These are phyloP conservation scores for Xerocomellus dryophilus DNA, from an alignment of 768 basidiomycete species.

Conservation along the genomic window DNA sequence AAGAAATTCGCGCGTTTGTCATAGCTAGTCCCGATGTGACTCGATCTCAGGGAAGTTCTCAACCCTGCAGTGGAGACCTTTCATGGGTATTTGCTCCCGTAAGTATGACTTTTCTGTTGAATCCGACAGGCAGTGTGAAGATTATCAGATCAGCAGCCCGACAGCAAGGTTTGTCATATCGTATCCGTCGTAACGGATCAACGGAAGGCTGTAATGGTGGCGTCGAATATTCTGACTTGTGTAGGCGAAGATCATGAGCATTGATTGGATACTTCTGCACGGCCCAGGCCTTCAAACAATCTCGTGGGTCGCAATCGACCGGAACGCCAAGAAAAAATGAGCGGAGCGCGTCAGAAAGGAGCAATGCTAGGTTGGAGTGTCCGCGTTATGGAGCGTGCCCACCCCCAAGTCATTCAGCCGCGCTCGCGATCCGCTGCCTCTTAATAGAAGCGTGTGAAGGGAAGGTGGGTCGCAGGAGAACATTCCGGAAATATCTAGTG, in stretches of 20 bases:
- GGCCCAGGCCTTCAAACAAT: background rate
- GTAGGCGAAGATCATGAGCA: slow-evolving; percentile 24
- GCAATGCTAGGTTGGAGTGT: background rate
- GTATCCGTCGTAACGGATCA: background rate
- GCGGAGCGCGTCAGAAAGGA: background rate
- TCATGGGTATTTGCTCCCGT: background rate
- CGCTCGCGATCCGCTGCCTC: slow-evolving; percentile 16
- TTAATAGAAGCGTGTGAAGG: background rate
- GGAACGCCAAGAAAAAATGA: slow-evolving; percentile 28
- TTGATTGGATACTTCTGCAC: slow-evolving; percentile 11
- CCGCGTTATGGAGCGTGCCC: background rate
- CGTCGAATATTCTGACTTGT: slow-evolving; percentile 1
- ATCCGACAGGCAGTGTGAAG: background rate
- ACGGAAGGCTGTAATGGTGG: slow-evolving; percentile 5
- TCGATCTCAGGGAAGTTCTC: background rate
- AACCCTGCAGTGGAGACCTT: background rate
- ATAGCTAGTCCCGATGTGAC: background rate
- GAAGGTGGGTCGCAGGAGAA: background rate
- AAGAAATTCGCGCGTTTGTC: background rate
- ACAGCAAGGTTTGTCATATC: background rate
- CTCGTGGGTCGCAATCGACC: slow-evolving; percentile 10
- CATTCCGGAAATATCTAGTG: background rate
- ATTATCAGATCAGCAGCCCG: background rate
- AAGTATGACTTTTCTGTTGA: background rate
- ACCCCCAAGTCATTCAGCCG: background rate